Evolutionary conservation across 331 rosid genomes (phyloP).

Genomic region (Malus hybrid): DNA sequence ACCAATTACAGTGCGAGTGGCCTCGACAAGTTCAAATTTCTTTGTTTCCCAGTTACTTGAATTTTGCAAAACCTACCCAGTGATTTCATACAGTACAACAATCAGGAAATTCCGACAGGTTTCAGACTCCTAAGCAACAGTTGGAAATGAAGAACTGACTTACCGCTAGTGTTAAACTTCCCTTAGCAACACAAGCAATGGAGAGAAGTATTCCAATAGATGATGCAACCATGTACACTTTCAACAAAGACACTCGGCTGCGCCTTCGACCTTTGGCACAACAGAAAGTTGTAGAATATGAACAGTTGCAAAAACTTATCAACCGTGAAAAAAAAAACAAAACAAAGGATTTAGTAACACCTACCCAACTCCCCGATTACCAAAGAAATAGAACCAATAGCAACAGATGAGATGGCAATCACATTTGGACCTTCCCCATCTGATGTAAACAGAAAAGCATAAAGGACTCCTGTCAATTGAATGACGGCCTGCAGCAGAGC

Average conservation of each 20-base stretch:
- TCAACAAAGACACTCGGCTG: constrained; percentile 45
- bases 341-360: background rate
- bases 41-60: constrained; percentile 22
- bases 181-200: constrained; percentile 29
- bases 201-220: constrained; percentile 28
- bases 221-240: constrained; percentile 42
- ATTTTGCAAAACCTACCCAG: constrained; percentile 25
- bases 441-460: constrained; percentile 24
- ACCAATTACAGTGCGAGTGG: constrained; percentile 19
- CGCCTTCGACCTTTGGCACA: constrained; percentile 57
- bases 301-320: background rate
- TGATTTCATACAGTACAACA: constrained; percentile 3
- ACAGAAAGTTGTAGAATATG: background rate
- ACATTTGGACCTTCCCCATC: constrained; percentile 28
- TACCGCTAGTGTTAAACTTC: constrained; percentile 48
- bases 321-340: background rate
- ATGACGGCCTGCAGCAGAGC: constrained; percentile 48
- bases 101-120: background rate
- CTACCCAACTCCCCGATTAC: constrained; percentile 57
- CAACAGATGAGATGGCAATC: constrained; percentile 36
- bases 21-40: constrained; percentile 32
- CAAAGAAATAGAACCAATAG: constrained; percentile 36
- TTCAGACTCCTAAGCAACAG: background rate
- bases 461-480: constrained; percentile 35
- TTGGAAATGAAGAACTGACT: background rate